Base-by-base conservation (phyloP, 768 basidiomycete genomes). In the Lentinula guzmanii region DNA sequence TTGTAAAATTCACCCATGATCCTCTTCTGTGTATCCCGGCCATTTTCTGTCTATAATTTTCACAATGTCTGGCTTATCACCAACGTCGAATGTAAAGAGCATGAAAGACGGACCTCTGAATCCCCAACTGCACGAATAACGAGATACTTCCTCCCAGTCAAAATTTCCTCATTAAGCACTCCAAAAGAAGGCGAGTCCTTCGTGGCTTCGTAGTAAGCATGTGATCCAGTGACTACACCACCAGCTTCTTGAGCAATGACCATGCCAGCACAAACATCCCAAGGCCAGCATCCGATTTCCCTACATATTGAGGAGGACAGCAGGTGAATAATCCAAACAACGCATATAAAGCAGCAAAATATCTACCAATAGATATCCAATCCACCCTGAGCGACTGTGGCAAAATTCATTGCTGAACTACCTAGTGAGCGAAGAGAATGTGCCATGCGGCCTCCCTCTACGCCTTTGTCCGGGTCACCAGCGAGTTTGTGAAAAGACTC, bases 241-340 rank as follows among this genome's bases (percentile, higher is more conserved):
- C 96, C 96, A 0, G 95, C 91, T 71, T 96, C 96, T 63, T 91
- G 83, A 0, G 91, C 89, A 63, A 98, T 95, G 66, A 96, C 87
- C 11, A 91, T 86, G 0, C 95, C 96, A 2, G 96, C 94, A 66
- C 88, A 93, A 46, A 95, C 89, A 72, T 95, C 91, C 94, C 93
- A 95, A 13, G 90, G 85, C 79, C 79, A 82, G 64, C 81, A 82
- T 24, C 93, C 93, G 63, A 95, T 88, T 72, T 93, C 91, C 89
- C 89, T 90, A 62, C 39, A 39, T 43, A 18, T 21, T 7, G 16
- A 43, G 35, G 18, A 31, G 9, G n/a, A 52, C 4, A 15, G 24
- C 31, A 52, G 7, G 16, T 24, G 9, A 24, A 52, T 4, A 28
- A 8, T 5, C 11, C 4, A 52, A 13, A 39, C 10, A 54, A 39